Conservation (phyloP, 352 stramenopile species). For the Globisporangium middletonii region DNA sequence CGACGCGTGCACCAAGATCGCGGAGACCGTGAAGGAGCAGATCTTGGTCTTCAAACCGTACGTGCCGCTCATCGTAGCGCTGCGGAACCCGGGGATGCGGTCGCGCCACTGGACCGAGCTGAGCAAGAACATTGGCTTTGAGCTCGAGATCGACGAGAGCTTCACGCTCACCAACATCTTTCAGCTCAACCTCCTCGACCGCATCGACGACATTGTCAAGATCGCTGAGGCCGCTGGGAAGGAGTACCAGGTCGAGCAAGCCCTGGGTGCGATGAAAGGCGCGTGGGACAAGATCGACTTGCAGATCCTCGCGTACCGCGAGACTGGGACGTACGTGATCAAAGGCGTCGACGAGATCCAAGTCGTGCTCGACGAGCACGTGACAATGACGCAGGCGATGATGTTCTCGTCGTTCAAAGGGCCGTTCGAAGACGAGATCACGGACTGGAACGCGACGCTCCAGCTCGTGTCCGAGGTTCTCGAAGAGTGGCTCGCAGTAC, state of each 20-base stretch:
- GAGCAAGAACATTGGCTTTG: conserved; percentile 77
- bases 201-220: conserved; percentile 90
- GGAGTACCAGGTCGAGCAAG: conserved; percentile 93
- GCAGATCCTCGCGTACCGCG: conserved; percentile 86
- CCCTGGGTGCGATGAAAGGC: conserved; percentile 90
- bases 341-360: conserved; percentile 94
- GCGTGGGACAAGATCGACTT: conserved; percentile 90
- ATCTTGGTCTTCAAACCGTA: conserved; percentile 92
- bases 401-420: conserved; percentile 95
- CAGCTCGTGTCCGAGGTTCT: conserved; percentile 91
- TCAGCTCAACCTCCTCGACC: conserved; percentile 75
- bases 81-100: conserved; percentile 92
- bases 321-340: conserved; percentile 94
- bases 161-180: conserved; percentile 85
- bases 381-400: conserved; percentile 96
- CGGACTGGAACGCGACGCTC: conserved; percentile 89
- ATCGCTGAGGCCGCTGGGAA: conserved; percentile 91
- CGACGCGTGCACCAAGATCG: conserved; percentile 85
- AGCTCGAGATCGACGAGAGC: conserved; percentile 86
- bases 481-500: conserved; percentile 94
- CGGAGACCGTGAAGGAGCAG: conserved; percentile 88
- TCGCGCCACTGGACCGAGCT: conserved; percentile 92
- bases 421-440: conserved; percentile 92
- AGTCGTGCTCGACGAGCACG: conserved; percentile 92
- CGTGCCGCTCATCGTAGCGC: conserved; percentile 86